Evolutionary conservation across 164 flowering plant species (phyloP), one percentile per base, ranked within the genome.

Genomic region (Sedum album): DNA sequence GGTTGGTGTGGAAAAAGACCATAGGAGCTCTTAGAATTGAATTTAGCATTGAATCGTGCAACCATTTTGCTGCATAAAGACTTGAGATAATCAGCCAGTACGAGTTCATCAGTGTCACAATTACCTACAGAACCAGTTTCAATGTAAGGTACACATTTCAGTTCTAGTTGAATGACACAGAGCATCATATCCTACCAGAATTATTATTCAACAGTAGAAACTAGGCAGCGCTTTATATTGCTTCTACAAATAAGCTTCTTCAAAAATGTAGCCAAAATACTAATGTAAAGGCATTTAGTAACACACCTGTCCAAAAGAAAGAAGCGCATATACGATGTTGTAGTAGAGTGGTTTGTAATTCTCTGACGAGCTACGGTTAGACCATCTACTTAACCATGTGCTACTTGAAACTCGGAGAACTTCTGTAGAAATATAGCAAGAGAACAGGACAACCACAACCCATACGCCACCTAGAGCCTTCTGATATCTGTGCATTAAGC

Each of bases 1-100:
- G 99, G 78, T 90, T 91, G 28, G 96, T 90, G 67, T 94, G 95
- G 74, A 94, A 91, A 80, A 94, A 94, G 11, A 91, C 82, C 97
- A 94, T 94, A 20, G 97, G 99, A 74, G 97, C 95, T 80, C 93
- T 78, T 69, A 94, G 70, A 18, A 94, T 87, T 30, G 96, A 82
- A 57, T 67, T 73, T 33, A 94, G 86, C 97, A 91, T 90, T 10
- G 84, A 81, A 71, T 90, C 87, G 72, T 94, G 99, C 80, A 94
- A 72, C 68, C 82, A 81, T 83, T 77, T 85, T 51, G 99, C 88
- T 38, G 97, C 99, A 77, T 74, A 83, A 74, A 91, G 91, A 82
- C 97, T 94, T 69, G 93, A 84, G 28, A 70, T 72, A 72, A 94
- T 88, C 79, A 94, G 73, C 96, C 96, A 94, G 80, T 71, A 94